These are phyloP conservation scores for Sarocladiaceae sp. DNA, from an alignment of 2,329 filamentous ascomycete species.

Conservation along the genomic window DNA sequence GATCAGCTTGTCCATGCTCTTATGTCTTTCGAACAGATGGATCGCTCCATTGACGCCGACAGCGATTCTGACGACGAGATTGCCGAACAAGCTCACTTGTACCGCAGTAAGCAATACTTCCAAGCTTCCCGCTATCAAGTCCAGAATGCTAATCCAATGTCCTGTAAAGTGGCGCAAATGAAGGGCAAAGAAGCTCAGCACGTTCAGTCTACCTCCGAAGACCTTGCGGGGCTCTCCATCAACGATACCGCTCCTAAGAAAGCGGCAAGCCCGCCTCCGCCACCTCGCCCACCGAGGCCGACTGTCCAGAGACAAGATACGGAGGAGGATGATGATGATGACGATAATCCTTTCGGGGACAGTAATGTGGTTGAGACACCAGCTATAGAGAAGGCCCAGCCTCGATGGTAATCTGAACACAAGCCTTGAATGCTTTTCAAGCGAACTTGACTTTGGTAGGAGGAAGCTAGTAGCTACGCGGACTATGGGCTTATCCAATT, in stretches of 20 bases:
- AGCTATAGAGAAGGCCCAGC: constrained; percentile 23
- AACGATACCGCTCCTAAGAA: constrained; percentile 38
- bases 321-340: constrained; percentile 62
- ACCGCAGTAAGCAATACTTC: constrained; percentile 45
- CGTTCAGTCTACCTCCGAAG: constrained; percentile 28
- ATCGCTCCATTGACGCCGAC: constrained; percentile 75
- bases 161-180: constrained; percentile 43
- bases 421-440: neutral
- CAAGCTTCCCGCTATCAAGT: constrained; percentile 10
- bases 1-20: constrained; percentile 92
- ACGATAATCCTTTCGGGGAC: constrained; percentile 86
- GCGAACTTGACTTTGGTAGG: too few relatives aligned
- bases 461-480: too few relatives aligned
- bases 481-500: too few relatives aligned
- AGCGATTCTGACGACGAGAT: constrained; percentile 62
- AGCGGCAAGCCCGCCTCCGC: constrained; percentile 45
- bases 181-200: constrained; percentile 45
- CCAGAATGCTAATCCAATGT: constrained; percentile 17
- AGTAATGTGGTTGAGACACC: constrained; percentile 59
- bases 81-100: constrained; percentile 62
- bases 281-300: constrained; percentile 34
- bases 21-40: constrained; percentile 92
- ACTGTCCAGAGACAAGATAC: constrained; percentile 27
- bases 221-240: constrained; percentile 42
- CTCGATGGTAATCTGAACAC: constrained; percentile 21